These are phyloP conservation scores for Alternaria tenuissima DNA, from an alignment of 2,329 filamentous ascomycete genomes.

Conservation along the genomic window DNA sequence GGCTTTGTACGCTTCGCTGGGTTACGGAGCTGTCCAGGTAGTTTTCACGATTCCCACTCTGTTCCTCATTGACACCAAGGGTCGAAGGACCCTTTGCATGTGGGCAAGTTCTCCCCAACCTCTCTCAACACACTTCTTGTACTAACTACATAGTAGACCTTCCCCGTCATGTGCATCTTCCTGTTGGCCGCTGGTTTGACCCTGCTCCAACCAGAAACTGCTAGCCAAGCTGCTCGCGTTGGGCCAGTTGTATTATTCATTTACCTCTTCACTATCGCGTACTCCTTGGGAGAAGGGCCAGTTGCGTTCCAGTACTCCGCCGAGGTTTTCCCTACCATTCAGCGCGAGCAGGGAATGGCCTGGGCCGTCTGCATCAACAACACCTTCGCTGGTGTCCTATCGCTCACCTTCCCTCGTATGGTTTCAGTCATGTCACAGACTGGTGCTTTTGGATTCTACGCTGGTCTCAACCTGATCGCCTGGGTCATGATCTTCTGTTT, in stretches of 20 bases:
- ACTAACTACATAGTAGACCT: conserved; percentile 27
- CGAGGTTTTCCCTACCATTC: conserved; percentile 50
- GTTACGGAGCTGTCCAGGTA: conserved; percentile 49
- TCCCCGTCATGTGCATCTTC: conserved; percentile 50
- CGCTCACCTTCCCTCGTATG: conserved; percentile 52
- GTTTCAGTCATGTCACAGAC: conserved; percentile 48
- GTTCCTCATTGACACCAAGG: conserved; percentile 52
- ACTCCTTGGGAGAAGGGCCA: conserved; percentile 55
- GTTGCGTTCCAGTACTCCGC: conserved; percentile 59
- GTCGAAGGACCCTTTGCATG: conserved; percentile 44
- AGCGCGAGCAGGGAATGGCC: conserved; percentile 53
- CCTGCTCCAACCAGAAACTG: conserved; percentile 35
- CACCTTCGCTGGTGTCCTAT: conserved; percentile 52
- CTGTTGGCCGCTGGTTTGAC: conserved; percentile 48
- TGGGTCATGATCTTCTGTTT: conserved; percentile 53
- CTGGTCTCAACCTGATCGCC: conserved; percentile 51
- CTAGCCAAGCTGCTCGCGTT: conserved; percentile 32
- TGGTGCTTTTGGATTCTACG: conserved; percentile 54
- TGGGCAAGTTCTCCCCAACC: conserved; percentile 15
- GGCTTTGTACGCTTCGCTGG: conserved; percentile 49
- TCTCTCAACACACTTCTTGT: not conserved
- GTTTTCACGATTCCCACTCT: conserved; percentile 49
- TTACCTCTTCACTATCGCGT: conserved; percentile 34
- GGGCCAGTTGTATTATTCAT: conserved; percentile 47
- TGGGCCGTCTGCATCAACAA: conserved; percentile 55